phyloP scores from a whole-genome alignment of 208 protist genomes.

The Lotmaria passim region DNA sequence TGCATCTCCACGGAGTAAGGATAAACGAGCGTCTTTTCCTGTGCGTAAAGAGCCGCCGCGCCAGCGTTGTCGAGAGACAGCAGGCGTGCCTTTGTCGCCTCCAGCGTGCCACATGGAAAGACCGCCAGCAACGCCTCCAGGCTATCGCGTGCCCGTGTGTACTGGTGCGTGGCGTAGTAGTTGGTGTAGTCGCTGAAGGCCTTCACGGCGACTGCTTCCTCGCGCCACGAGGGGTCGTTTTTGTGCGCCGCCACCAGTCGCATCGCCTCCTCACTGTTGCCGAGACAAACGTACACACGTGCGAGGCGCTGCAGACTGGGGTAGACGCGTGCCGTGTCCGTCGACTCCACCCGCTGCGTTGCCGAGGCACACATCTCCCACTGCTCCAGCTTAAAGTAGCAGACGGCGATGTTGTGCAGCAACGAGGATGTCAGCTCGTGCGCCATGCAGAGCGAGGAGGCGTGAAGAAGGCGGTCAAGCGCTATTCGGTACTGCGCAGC shows the following conservation, averaged over 20 bases:
- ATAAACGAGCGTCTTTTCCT: conserved; percentile 33
- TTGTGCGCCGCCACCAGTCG: conserved; percentile 34
- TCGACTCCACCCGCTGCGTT: conserved; percentile 46
- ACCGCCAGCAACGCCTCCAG: conserved; percentile 46
- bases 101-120: conserved; percentile 59
- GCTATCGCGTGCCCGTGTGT: conserved; percentile 41
- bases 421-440: conserved; percentile 37
- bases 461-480: conserved; percentile 22
- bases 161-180: conserved; percentile 50
- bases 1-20: conserved; percentile 47
- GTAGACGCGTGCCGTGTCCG: conserved; percentile 38
- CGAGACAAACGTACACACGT: conserved; percentile 44
- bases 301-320: conserved; percentile 43
- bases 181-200: conserved; percentile 46
- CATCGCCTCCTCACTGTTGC: conserved; percentile 35
- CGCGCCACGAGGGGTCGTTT: conserved; percentile 28
- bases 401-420: conserved; percentile 59
- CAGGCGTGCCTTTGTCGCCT: conserved; percentile 59
- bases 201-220: conserved; percentile 44
- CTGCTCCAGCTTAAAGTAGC: conserved; percentile 58
- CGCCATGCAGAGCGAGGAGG: conserved; percentile 20
- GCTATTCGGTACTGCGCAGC: conserved; percentile 22
- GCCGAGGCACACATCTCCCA: conserved; percentile 42
- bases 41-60: conserved; percentile 36
- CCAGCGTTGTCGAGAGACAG: conserved; percentile 41